Evolutionary conservation across 1,284 basidiomycete genomes (phyloP).

Genomic region (Cryptococcus wingfieldii): DNA sequence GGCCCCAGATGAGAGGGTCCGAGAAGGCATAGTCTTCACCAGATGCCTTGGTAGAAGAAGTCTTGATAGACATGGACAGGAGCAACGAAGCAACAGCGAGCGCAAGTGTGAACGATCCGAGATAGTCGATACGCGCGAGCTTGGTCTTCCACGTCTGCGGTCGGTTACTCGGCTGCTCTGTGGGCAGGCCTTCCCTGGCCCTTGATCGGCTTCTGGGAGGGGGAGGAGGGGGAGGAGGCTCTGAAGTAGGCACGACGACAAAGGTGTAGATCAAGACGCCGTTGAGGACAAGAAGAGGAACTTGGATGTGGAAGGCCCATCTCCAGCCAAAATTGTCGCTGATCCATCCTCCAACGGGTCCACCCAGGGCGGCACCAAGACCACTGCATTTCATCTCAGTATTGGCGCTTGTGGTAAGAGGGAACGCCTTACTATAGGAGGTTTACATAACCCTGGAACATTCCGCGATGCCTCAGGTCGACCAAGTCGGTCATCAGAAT

Average conservation of each 20-base stretch:
- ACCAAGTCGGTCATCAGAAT: conserved; percentile 51
- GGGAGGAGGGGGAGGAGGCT: background rate
- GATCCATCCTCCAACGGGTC: conserved; percentile 80
- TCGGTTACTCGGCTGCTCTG: background rate
- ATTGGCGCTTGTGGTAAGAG: no score
- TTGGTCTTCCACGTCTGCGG: conserved; percentile 55
- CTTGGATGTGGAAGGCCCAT: conserved; percentile 59
- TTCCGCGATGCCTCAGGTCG: conserved; percentile 72
- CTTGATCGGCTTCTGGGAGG: background rate
- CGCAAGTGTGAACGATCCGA: conserved; percentile 74
- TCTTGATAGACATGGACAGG: conserved; percentile 72
- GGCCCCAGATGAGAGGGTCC: conserved; percentile 63
- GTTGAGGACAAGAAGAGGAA: conserved; percentile 37
- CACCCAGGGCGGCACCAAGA: conserved; percentile 50
- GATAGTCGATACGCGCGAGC: conserved; percentile 70
- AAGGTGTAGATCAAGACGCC: conserved; percentile 13
- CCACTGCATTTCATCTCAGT: background rate
- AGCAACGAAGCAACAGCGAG: conserved; percentile 66
- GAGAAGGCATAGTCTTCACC: conserved; percentile 55
- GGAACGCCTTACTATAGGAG: conserved; percentile 52
- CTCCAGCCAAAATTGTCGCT: conserved; percentile 76
- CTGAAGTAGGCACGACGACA: conserved; percentile 8
- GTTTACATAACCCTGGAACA: conserved; percentile 87
- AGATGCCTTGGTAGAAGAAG: conserved; percentile 44
- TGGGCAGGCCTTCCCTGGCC: background rate